Evolutionary conservation across 2,329 filamentous ascomycete genomes (phyloP), one percentile per base, ranked within the genome.

Genomic region (Helicocarpus griseus): DNA sequence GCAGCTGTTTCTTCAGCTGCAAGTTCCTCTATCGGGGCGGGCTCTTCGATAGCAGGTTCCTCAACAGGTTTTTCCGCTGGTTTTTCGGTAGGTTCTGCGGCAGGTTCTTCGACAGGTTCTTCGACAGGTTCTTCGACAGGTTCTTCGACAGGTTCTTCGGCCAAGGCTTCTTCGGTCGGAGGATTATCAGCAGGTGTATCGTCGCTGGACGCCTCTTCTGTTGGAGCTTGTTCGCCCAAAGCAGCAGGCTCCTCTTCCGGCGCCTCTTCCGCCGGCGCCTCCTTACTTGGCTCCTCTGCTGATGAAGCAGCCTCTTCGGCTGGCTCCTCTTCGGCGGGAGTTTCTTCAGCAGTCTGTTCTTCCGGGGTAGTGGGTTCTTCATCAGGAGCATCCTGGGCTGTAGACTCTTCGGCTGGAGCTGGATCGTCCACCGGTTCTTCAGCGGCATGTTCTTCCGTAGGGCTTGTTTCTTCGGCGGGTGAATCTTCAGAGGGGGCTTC

Each of bases 21-120:
- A 6, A 50, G 22, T 9, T 41, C 44, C 51, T 56, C 53, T 33
- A 44, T 40, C 36, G 48, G n/a, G 21, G 39, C 11, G n/a, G 31
- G 53, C 39, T 36, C 29, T 36, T 54, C 51, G 36, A 40, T 49
- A 45, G 28, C 26, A 13, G 50, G 19, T 21, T 17, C n/a, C 21
- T 49, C 33, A 5, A 55, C 17, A 6, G 36, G 28, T 3, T 36
- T 24, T 51, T 55, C 54, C 40, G 38, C 55, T 11, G 28, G 55
- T 54, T 57, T 49, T 52, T 52, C 46, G 39, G 5, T 31, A 44
- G 33, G 35, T 41, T 14, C 14, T n/a, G n/a, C n/a, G n/a, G n/a
- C n/a, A n/a, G 51, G 46, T 35, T 57, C 55, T 39, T 56, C 57
- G 29, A 50, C 22, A 17, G 51, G 41, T 39, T 59, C 52, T 44